A percentile compares a stretch with the other conserved stretches of the same genome.
phyloP scores from a whole-genome alignment of 2,329 filamentous ascomycete genomes.

The Biscogniauxia sp. region DNA sequence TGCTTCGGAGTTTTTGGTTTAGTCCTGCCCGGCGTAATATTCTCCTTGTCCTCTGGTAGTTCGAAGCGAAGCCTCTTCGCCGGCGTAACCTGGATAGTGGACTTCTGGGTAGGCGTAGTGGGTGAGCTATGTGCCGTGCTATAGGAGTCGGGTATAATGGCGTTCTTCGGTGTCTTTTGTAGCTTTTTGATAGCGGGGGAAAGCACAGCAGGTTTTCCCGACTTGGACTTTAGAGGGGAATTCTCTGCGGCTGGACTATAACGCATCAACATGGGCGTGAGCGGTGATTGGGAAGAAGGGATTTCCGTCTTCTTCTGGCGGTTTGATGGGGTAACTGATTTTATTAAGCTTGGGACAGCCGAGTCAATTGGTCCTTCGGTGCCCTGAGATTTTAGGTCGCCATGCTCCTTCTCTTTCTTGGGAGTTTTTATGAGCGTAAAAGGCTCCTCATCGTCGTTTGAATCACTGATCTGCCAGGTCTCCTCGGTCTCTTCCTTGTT shows the following conservation, averaged over 20 bases:
- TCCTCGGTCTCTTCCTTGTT: slow-evolving; percentile 16
- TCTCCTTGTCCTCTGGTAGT: slow-evolving; percentile 33
- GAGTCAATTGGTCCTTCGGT: slow-evolving; percentile 8
- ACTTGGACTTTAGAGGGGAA: slow-evolving; percentile 28
- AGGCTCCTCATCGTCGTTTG: slow-evolving; percentile 25
- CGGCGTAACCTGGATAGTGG: slow-evolving; percentile 21
- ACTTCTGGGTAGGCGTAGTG: slow-evolving; percentile 19
- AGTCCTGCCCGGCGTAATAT: slow-evolving; percentile 32
- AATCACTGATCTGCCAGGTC: slow-evolving; percentile 26
- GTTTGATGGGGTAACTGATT: slow-evolving; percentile 28
- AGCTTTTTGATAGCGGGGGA: slow-evolving; percentile 21
- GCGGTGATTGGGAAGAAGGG: slow-evolving; percentile 29
- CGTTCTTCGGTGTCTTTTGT: slow-evolving; percentile 21
- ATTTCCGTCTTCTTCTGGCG: slow-evolving; percentile 25
- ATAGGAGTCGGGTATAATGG: slow-evolving; percentile 31
- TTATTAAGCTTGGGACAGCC: slow-evolving; percentile 19
- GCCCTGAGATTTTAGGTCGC: not conserved
- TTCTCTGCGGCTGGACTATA: slow-evolving; percentile 20
- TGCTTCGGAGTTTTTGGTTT: slow-evolving; percentile 32
- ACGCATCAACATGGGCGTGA: slow-evolving; percentile 26
- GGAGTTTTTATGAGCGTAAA: slow-evolving; percentile 28
- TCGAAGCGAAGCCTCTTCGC: slow-evolving; percentile 28
- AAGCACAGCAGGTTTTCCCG: slow-evolving; percentile 21
- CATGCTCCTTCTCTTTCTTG: slow-evolving; percentile 14
- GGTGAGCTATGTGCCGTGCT: slow-evolving; percentile 29